Base-by-base conservation (phyloP, 1,139 yeast species). In the Taphrina confusa region DNA sequence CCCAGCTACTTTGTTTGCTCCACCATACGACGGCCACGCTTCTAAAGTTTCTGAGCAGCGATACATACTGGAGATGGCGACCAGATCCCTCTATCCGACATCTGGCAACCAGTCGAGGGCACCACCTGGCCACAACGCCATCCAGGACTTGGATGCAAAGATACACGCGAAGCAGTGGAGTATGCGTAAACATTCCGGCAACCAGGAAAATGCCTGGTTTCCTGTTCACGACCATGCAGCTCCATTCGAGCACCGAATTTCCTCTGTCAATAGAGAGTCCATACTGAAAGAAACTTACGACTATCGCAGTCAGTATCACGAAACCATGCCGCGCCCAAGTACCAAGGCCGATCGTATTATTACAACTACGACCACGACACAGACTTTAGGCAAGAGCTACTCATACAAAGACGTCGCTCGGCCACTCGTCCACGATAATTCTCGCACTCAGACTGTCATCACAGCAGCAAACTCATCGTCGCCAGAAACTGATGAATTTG, bases 361-460 rank as follows among this genome's bases (percentile, higher is more conserved):
- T 18, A 14, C 34, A 12, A 45, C 50, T 23, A 45, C 50, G 25
- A 45, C 50, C 28, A 45, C 50, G 50, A 45, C 50, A 28, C 50
- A 45, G 50, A 45, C 50, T 5, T 16, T 45, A 5, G 50, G 50
- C n/a, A 14, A 14, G 3, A 27, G 36, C 50, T 42, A 22, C 14
- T 23, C 47, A 5, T 22, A 42, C 8, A 27, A 27, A 23, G 31
- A 42, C 8, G 31, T 42, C 31, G 31, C 22, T 14, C 47, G 31
- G 8, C 47, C 47, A 1, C 31, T 42, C 11, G 47, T 42, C 31
- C 47, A 8, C 5, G 31, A 42, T 31, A 42, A 11, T n/a, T 1
- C 47, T 1, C 5, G 18, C 9, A 12, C 22, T 25, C 22, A 37
- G 25, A 37, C 42, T 4, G 46, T 42, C n/a, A 31, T 42, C 46